Conservation (phyloP, 2,329 filamentous ascomycete genomes). For the Aspergillus sp. region DNA sequence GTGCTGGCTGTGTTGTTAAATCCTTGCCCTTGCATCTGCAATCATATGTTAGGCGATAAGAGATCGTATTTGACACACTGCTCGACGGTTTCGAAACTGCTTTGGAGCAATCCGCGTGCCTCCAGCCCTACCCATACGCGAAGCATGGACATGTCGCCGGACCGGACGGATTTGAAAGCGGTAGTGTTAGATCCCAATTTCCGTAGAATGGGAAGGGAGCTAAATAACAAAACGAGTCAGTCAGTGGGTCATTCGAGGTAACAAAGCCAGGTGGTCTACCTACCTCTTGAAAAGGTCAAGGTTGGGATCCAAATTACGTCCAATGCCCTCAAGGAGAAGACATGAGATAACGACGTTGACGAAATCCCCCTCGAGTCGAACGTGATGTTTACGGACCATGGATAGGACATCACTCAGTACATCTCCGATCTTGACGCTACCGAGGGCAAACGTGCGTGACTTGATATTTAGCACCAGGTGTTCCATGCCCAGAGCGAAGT, state of each 20-base stretch:
- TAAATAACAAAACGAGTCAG: constrained; percentile 43
- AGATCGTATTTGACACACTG: constrained; percentile 88
- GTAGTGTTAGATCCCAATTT: constrained; percentile 70
- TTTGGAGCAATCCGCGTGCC: constrained; percentile 83
- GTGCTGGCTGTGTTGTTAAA: not conserved
- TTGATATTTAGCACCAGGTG: constrained; percentile 91
- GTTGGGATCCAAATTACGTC: constrained; percentile 79
- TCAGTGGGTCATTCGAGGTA: not conserved
- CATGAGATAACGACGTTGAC: constrained; percentile 98
- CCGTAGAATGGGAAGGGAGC: constrained; percentile 84
- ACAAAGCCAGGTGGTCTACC: constrained; percentile 26
- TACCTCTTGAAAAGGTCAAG: constrained; percentile 80
- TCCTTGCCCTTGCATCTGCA: not conserved
- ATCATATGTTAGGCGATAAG: constrained; percentile 78
- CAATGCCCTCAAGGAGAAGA: constrained; percentile 89
- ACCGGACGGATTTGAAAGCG: constrained; percentile 62
- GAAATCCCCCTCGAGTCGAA: constrained; percentile 93
- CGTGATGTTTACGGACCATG: constrained; percentile 92
- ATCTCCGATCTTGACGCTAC: constrained; percentile 94
- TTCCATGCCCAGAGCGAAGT: constrained; percentile 96
- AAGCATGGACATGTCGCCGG: constrained; percentile 80
- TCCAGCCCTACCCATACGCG: constrained; percentile 90
- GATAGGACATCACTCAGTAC: constrained; percentile 84
- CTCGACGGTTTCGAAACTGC: constrained; percentile 86
- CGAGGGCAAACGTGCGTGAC: constrained; percentile 83